These are phyloP conservation scores for Colletotrichum endophyticum DNA, from an alignment of 2,329 filamentous ascomycete genomes.

Conservation along the genomic window DNA sequence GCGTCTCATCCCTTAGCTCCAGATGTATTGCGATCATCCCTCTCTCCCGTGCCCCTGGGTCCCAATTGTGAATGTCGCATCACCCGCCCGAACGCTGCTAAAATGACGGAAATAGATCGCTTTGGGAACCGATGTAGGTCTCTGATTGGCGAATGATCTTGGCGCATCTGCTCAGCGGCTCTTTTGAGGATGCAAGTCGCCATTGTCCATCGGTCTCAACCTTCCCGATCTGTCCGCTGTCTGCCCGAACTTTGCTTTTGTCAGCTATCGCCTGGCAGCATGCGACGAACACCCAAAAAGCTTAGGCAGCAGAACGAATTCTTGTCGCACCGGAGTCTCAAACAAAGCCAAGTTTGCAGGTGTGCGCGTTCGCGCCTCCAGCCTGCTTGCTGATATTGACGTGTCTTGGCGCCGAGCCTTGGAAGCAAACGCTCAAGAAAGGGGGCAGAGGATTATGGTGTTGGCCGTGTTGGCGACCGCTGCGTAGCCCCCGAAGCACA, in stretches of 20 bases:
- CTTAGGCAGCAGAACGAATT: background rate
- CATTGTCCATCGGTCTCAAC: background rate
- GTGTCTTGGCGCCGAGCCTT: constrained; percentile 6
- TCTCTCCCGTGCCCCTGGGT: background rate
- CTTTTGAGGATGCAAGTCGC: background rate
- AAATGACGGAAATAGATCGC: background rate
- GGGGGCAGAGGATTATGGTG: background rate
- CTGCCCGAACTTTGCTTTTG: background rate
- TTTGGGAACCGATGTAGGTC: background rate
- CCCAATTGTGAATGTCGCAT: background rate
- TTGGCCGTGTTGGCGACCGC: background rate
- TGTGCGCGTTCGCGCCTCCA: background rate
- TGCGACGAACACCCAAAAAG: background rate
- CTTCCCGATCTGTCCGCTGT: background rate
- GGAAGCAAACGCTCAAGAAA: background rate
- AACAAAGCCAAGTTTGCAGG: background rate
- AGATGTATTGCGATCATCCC: background rate
- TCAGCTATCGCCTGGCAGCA: background rate
- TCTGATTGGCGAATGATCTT: background rate
- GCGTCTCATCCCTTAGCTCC: background rate
- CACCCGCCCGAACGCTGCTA: background rate
- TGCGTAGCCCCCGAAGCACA: background rate
- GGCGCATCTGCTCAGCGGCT: background rate
- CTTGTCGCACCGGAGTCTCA: background rate
- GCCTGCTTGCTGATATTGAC: background rate